Percentiles rank a stretch among this genome's conserved stretches.
phyloP scores from a whole-genome alignment of 176 grass and related monocot genomes.

The Oryza glaberrima region DNA sequence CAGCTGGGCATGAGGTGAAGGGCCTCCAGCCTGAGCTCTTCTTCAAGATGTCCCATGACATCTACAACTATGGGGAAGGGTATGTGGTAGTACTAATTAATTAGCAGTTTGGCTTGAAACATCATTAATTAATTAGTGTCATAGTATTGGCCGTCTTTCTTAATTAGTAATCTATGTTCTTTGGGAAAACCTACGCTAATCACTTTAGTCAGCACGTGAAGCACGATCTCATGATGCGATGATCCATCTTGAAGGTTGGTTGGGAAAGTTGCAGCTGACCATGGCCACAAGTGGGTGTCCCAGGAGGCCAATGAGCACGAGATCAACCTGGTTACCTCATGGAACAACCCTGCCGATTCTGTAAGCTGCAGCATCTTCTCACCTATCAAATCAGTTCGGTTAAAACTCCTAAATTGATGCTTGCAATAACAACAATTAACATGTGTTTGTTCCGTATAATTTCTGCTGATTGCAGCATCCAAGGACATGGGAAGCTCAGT shows the following conservation, averaged over 20 bases:
- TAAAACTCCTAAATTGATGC: not conserved
- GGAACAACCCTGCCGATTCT: constrained; percentile 58
- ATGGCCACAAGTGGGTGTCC: constrained; percentile 73
- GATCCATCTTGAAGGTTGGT: constrained; percentile 49
- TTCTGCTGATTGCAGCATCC: constrained; percentile 53
- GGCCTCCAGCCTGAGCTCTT: constrained; percentile 76
- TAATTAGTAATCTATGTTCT: not conserved
- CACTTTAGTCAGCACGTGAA: not conserved
- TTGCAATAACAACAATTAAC: not conserved
- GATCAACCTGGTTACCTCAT: constrained; percentile 44
- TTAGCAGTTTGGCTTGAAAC: not conserved
- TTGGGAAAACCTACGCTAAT: not conserved
- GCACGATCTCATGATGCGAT: not conserved
- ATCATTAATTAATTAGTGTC: not conserved
- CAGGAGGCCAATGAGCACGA: constrained; percentile 52
- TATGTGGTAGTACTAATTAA: constrained; percentile 4
- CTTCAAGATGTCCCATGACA: constrained; percentile 87
- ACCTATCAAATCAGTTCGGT: not conserved
- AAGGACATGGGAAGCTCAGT: constrained; percentile 92
- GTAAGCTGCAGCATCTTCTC: constrained; percentile 37
- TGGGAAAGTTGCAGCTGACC: constrained; percentile 68
- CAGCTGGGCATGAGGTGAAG: constrained; percentile 41
- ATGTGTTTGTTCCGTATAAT: not conserved
- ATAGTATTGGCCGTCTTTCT: not conserved
- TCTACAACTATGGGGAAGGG: constrained; percentile 84